Percentiles rank a stretch among this genome's conserved stretches.
Conservation (phyloP, 2,329 filamentous ascomycete genomes). For the Byssoonygena ceratinophila region DNA sequence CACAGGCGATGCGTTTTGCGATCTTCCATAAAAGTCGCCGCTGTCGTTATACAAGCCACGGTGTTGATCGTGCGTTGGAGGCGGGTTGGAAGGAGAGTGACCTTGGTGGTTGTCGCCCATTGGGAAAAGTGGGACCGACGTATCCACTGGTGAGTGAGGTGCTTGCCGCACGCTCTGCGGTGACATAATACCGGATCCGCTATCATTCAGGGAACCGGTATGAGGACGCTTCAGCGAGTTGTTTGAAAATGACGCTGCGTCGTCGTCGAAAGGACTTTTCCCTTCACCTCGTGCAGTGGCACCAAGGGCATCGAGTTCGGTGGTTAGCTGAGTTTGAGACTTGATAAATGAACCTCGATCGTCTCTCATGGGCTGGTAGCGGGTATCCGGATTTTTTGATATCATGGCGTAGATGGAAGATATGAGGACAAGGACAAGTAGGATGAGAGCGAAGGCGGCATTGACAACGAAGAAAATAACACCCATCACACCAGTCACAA, state of each 20-base stretch:
- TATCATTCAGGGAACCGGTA: slow-evolving; percentile 17
- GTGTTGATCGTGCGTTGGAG: slow-evolving; percentile 30
- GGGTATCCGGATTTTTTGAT: slow-evolving; percentile 86
- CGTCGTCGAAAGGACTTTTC: slow-evolving; percentile 65
- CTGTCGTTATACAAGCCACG: slow-evolving; percentile 17
- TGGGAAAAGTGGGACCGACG: slow-evolving; percentile 39
- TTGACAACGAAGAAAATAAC: slow-evolving; percentile 84
- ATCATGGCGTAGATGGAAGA: slow-evolving; percentile 69
- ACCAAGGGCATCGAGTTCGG: slow-evolving; percentile 80
- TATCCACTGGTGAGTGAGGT: slow-evolving; percentile 41
- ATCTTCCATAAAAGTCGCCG: slow-evolving; percentile 17
- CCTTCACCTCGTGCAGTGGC: slow-evolving; percentile 75
- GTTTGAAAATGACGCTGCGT: slow-evolving; percentile 52
- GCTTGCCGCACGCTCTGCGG: slow-evolving; percentile 25
- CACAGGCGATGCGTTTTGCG: slow-evolving; percentile 26
- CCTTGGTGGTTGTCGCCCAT: slow-evolving; percentile 24
- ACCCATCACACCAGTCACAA: slow-evolving; percentile 80
- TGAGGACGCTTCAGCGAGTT: slow-evolving; percentile 43
- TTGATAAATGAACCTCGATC: slow-evolving; percentile 97
- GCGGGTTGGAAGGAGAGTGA: slow-evolving; percentile 29
- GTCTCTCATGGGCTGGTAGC: slow-evolving; percentile 93
- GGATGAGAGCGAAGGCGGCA: slow-evolving; percentile 67
- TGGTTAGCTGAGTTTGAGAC: slow-evolving; percentile 74
- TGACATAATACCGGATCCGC: slow-evolving; percentile 17
- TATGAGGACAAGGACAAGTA: slow-evolving; percentile 71